Base-by-base conservation (phyloP, 257 asterid genomes). In the Dorcoceras hygrometricum region DNA sequence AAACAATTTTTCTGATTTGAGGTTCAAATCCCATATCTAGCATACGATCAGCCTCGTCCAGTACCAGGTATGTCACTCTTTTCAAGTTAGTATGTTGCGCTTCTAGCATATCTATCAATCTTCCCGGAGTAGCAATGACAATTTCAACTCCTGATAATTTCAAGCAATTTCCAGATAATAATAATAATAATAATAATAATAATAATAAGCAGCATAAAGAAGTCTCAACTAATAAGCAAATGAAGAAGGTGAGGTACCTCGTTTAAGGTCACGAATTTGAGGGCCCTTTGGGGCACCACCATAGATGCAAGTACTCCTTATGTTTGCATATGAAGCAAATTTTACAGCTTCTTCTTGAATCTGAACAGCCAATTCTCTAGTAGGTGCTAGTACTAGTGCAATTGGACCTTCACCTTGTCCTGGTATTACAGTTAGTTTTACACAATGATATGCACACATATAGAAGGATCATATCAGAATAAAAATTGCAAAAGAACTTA, bases 1-100 rank as follows among this genome's bases (percentile, higher is more conserved):
- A 82, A 75, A 89, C 58, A 70, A 91, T 77, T 89, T 91, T 89
- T 77, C 96, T 82, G 73, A 89, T 91, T 80, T 91, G 98, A 67
- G 98, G 98, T 83, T 91, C 96, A 85, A 91, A 91, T 28, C 98
- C 98, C 96, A 91, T 91, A 83, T 91, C 98, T 36, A 89, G 84
- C 98, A 91, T 89, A 59, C 98, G 94, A 73, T 89, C 98, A 73
- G 98, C 98, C 85, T 91, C 98, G 51, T 91, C 98, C 75, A 91
- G 71, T 65, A 91, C 98, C 54, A 91, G 95, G 73, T 90, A 90
- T 14, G 98, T 91, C 63, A 91, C 94, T 72, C 98, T 80, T 84
- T 69, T 85, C 83, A 91, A 78, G 79, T 89, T 91, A 29, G 98
- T 89, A 73, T 82, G 91, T 69, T 87, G 95, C 60, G 96, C 85